Evolutionary conservation across 495 filamentous ascomycete species (phyloP).

Genomic region (Penicillium manginii): DNA sequence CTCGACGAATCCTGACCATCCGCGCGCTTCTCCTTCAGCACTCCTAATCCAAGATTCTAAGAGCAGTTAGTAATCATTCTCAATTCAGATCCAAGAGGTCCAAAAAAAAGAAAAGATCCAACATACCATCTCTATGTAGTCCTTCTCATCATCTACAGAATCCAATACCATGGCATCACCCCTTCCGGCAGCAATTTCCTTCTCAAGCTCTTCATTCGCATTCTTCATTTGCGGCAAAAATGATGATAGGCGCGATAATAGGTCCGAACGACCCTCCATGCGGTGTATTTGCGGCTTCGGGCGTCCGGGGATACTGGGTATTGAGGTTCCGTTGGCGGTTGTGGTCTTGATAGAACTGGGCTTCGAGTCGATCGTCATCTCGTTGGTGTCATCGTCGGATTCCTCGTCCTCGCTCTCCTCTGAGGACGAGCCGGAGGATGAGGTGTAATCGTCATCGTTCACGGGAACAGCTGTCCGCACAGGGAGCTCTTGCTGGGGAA

Average conservation of each 20-base stretch:
- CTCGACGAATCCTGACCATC: slow-evolving; percentile 24
- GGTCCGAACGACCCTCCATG: slow-evolving; percentile 30
- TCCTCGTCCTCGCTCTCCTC: slow-evolving; percentile 30
- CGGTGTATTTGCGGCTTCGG: slow-evolving; percentile 43
- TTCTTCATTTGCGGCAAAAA: slow-evolving; percentile 52
- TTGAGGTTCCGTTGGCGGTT: slow-evolving; percentile 9
- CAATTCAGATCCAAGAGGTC: not conserved
- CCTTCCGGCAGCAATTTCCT: slow-evolving; percentile 44
- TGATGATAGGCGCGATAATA: slow-evolving; percentile 45
- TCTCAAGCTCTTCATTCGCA: slow-evolving; percentile 52
- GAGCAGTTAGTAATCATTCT: slow-evolving; percentile 11
- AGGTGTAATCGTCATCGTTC: slow-evolving; percentile 46
- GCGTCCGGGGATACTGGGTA: slow-evolving; percentile 35
- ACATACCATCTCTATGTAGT: slow-evolving; percentile 59
- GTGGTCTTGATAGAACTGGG: slow-evolving; percentile 3
- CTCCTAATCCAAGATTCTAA: slow-evolving; percentile 56
- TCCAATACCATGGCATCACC: slow-evolving; percentile 41
- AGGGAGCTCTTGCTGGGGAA: slow-evolving; percentile 3
- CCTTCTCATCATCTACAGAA: slow-evolving; percentile 35
- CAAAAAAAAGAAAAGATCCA: slow-evolving; percentile 3
- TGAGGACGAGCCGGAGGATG: slow-evolving; percentile 41
- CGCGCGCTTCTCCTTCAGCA: slow-evolving; percentile 51
- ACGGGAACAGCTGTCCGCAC: slow-evolving; percentile 1
- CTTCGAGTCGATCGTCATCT: slow-evolving; percentile 23
- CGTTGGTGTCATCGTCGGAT: slow-evolving; percentile 28